phyloP scores from a whole-genome alignment of 257 asterid species.

The Nemophila menziesii region DNA sequence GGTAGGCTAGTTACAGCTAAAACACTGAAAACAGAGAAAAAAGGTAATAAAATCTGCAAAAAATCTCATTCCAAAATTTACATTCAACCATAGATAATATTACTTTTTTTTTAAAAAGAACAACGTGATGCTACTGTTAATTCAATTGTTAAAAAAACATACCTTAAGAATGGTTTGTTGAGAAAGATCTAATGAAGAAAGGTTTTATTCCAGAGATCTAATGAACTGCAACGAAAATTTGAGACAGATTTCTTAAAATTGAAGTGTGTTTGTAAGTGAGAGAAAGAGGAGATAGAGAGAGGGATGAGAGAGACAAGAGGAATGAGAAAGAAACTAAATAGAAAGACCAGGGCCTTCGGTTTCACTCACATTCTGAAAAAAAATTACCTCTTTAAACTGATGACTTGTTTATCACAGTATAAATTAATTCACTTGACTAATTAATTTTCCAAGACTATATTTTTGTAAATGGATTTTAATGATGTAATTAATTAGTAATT shows the following conservation, averaged over 20 bases:
- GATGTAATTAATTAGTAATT: too few relatives aligned
- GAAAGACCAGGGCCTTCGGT: conserved; percentile 25
- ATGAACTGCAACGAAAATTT: neutral
- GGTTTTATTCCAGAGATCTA: too few relatives aligned
- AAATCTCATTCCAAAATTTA: too few relatives aligned
- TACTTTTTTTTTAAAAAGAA: too few relatives aligned
- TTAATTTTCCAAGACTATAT: too few relatives aligned
- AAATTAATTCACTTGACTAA: conserved; percentile 5
- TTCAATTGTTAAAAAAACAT: neutral
- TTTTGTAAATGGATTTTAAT: too few relatives aligned
- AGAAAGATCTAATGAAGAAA: neutral
- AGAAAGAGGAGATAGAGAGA: conserved; percentile 16
- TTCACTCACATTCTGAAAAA: conserved; percentile 8
- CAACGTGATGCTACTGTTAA: too few relatives aligned
- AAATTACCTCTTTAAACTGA: conserved; percentile 11
- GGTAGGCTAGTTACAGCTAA: too few relatives aligned
- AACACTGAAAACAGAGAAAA: too few relatives aligned
- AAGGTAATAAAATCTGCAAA: too few relatives aligned
- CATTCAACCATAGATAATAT: too few relatives aligned
- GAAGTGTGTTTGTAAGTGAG: neutral
- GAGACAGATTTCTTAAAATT: neutral
- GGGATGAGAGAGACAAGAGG: too few relatives aligned
- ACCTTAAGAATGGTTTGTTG: neutral
- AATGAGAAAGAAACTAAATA: conserved; percentile 22
- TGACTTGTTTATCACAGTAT: conserved; percentile 13